Evolutionary conservation across 805 yeast species (phyloP), one percentile per base, ranked within the genome.

Genomic region (Nakazawaea sp.): DNA sequence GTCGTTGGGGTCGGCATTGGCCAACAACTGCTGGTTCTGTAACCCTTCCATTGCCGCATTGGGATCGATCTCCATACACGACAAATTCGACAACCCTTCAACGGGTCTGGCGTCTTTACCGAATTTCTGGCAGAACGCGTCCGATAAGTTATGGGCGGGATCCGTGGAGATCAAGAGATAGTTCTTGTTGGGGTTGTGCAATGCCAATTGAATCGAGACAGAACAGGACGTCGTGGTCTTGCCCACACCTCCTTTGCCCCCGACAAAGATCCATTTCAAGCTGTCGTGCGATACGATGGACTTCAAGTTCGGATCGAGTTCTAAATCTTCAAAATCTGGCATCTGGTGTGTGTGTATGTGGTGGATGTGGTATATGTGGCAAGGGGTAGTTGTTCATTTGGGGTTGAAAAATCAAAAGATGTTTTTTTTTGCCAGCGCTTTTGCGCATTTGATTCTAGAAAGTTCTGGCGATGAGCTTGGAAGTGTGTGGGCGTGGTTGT

Each of bases 191-290:
- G 95, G 94, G 55, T 94, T 81, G 40, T 72, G 68, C 43, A 83
- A 61, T 13, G 98, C 97, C 58, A 92, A 73, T 62, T 92, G 97
- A 45, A 89, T 81, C 17, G 99, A 95, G 48, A 92, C 72, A 18
- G 97, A 88, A 32, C 96, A 89, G 1, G 97, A 90, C 3, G 97
- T 85, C 18, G 98, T 92, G 45, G 99, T 92, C 59, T 92, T 92
- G 52, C 99, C 99, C 20, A 92, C 99, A 62, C 99, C 99, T 59
- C 99, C 99, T 68, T 92, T 92, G 49, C 99, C 99, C 47, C 99
- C 99, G 30, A 90, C 97, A 53, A 92, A 92, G 45, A 92, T 81
- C 99, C 99, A 92, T 55, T 84, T 85, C 54, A 92, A 73, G 10
- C 82, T 61, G 19, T 81, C 85, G 43, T 73, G 78, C 20, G 62